A percentile compares a stretch with the other conserved stretches of the same genome.
Evolutionary conservation across 2,329 filamentous ascomycete species (phyloP).

Genomic region (Bipolaris sorokiniana): DNA sequence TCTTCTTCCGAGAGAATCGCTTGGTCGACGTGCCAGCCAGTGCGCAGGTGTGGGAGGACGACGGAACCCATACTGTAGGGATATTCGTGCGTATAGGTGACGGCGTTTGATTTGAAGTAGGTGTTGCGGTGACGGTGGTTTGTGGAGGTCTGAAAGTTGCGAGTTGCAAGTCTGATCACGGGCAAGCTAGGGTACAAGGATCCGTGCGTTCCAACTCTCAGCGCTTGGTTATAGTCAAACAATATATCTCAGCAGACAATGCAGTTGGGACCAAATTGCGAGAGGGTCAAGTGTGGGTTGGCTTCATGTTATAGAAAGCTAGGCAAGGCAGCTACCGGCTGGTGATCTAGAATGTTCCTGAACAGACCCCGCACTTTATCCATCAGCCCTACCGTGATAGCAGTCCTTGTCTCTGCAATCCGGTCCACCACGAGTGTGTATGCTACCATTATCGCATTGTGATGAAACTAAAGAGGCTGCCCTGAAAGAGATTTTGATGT

Average conservation of each 20-base stretch:
- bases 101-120: neutral
- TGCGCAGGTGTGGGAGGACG: constrained; percentile 86
- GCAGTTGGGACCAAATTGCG: neutral
- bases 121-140: neutral
- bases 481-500: constrained; percentile 8
- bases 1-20: constrained; percentile 82
- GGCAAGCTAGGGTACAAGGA: constrained; percentile 4
- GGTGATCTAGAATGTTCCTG: constrained; percentile 13
- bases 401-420: constrained; percentile 9
- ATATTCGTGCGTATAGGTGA: neutral
- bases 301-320: constrained; percentile 10
- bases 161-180: constrained; percentile 3
- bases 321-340: constrained; percentile 9
- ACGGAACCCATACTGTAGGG: constrained; percentile 72
- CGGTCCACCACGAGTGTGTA: constrained; percentile 6
- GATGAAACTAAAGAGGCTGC: constrained; percentile 9
- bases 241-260: neutral
- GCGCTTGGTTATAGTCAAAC: neutral
- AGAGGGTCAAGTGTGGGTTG: constrained; percentile 8
- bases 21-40: constrained; percentile 98
- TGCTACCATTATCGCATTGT: constrained; percentile 9
- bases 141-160: neutral
- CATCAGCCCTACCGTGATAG: constrained; percentile 8
- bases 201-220: constrained; percentile 2
- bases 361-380: constrained; percentile 9